These are phyloP conservation scores for Amauroascus verrucosus DNA, from an alignment of 2,329 filamentous ascomycete genomes.

Conservation along the genomic window DNA sequence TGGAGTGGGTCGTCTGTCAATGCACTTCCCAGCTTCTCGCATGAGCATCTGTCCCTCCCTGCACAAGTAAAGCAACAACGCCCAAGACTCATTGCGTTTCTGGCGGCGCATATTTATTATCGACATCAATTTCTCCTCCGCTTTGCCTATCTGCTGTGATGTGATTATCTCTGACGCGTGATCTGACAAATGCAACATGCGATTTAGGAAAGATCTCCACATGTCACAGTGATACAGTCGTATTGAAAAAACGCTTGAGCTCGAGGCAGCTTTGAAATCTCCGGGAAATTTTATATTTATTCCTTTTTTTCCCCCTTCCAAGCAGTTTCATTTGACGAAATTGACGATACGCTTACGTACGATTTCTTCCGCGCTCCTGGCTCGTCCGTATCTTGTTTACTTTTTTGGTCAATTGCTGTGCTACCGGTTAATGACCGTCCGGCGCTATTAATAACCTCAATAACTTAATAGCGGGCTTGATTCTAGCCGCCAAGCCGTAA, in stretches of 20 bases:
- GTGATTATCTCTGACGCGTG: not conserved
- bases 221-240: constrained; percentile 9
- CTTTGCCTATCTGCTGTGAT: not conserved
- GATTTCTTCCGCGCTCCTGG: not conserved
- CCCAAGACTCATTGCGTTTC: not conserved
- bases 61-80: not conserved
- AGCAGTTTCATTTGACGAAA: not conserved
- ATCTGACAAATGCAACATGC: constrained; percentile 5
- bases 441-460: constrained; percentile 5
- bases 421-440: not conserved
- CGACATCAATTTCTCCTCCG: not conserved
- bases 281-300: not conserved
- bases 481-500: constrained; percentile 2
- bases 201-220: constrained; percentile 7
- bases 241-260: constrained; percentile 4
- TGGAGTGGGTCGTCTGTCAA: not conserved
- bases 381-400: not conserved
- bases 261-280: constrained; percentile 5
- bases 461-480: too few relatives aligned
- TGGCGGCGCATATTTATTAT: not conserved
- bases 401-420: not conserved
- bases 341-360: not conserved
- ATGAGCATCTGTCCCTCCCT: not conserved
- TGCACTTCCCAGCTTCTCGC: not conserved
- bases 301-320: not conserved